Conservation (phyloP, 1,284 basidiomycete species). For the Hemileia vastatrix region DNA sequence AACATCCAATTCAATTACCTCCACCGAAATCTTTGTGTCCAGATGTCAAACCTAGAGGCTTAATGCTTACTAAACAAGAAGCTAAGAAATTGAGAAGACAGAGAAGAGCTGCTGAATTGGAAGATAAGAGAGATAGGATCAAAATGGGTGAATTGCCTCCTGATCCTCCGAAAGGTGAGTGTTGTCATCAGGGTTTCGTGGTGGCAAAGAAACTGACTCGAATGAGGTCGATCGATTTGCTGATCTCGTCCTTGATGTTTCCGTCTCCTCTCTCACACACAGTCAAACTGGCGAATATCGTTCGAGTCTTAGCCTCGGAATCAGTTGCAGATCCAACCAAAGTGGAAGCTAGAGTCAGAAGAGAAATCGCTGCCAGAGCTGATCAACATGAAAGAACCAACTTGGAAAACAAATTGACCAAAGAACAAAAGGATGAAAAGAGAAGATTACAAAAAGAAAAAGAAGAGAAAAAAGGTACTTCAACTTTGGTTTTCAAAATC, state of each 20-base stretch:
- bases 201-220: too few species aligned
- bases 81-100: slow-evolving; percentile 40
- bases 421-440: slow-evolving; percentile 34
- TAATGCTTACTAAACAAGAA: slow-evolving; percentile 42
- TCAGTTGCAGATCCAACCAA: slow-evolving; percentile 42
- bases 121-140: slow-evolving; percentile 41
- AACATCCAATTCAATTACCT: slow-evolving; percentile 42
- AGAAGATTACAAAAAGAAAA: slow-evolving; percentile 26
- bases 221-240: too few species aligned
- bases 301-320: slow-evolving; percentile 41
- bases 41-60: slow-evolving; percentile 27
- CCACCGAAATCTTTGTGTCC: slow-evolving; percentile 30
- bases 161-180: slow-evolving; percentile 34
- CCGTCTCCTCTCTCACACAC: background rate
- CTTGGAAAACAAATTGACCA: slow-evolving; percentile 34
- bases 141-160: slow-evolving; percentile 43
- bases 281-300: slow-evolving; percentile 41
- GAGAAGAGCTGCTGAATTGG: slow-evolving; percentile 36
- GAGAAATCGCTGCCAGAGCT: slow-evolving; percentile 39
- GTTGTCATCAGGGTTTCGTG: background rate
- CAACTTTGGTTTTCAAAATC: slow-evolving; percentile 35
- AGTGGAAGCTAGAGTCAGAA: slow-evolving; percentile 40
- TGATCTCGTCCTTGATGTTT: too few species aligned
- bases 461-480: slow-evolving; percentile 35
- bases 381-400: slow-evolving; percentile 38